Percentiles rank a stretch among this genome's conserved stretches.
Evolutionary conservation across 2,329 filamentous ascomycete genomes (phyloP).

Genomic region (Tolypocladium ovalisporum): DNA sequence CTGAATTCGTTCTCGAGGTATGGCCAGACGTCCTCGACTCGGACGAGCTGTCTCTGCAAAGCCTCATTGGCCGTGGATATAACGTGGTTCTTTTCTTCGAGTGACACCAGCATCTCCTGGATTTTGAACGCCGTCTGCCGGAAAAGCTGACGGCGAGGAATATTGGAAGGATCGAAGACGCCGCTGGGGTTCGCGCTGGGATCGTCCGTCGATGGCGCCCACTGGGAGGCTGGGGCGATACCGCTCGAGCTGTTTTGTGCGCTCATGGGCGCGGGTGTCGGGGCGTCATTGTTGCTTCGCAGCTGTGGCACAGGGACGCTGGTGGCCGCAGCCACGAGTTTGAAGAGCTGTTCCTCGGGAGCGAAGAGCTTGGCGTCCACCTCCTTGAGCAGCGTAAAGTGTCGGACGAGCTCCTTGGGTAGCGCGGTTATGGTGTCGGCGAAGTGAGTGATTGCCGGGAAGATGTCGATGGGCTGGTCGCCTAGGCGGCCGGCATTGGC

Average conservation of each 20-base stretch:
- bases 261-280: slow-evolving; percentile 36
- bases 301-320: slow-evolving; percentile 36
- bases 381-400: slow-evolving; percentile 93
- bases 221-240: slow-evolving; percentile 19
- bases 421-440: slow-evolving; percentile 86
- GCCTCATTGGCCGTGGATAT: slow-evolving; percentile 87
- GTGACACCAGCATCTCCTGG: slow-evolving; percentile 73
- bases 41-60: slow-evolving; percentile 70
- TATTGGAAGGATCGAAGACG: slow-evolving; percentile 44
- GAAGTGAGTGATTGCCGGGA: slow-evolving; percentile 62
- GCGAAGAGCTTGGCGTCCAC: slow-evolving; percentile 94
- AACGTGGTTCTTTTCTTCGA: slow-evolving; percentile 97
- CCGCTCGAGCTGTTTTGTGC: slow-evolving; percentile 37
- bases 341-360: slow-evolving; percentile 71
- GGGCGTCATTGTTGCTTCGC: slow-evolving; percentile 32
- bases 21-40: slow-evolving; percentile 79
- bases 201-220: slow-evolving; percentile 30
- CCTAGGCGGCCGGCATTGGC: slow-evolving; percentile 30
- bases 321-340: slow-evolving; percentile 58
- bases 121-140: slow-evolving; percentile 68
- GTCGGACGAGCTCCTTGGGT: slow-evolving; percentile 87
- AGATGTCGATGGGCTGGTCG: slow-evolving; percentile 55
- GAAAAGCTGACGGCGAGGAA: slow-evolving; percentile 63
- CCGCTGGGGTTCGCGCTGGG: slow-evolving; percentile 28
- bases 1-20: slow-evolving; percentile 83